Base-by-base conservation (phyloP, 2,329 filamentous ascomycete species). In the Sphaerulina musiva region DNA sequence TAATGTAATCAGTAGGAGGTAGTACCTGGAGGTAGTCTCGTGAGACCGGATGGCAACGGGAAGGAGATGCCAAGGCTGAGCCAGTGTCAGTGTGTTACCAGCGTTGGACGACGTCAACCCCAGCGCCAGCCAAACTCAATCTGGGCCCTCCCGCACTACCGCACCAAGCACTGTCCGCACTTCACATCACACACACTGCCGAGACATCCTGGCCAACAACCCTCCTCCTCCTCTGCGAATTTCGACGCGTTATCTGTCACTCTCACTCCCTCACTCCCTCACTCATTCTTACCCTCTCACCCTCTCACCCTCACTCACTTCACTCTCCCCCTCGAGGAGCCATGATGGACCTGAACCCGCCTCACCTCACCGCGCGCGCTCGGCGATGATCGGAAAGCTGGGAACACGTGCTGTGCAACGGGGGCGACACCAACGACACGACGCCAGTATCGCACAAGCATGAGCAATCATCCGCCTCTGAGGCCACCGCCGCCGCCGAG, bases 401-500 rank as follows among this genome's bases (percentile, higher is more conserved):
- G 5, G 1, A 38, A 38, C 34, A 38, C 34, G 34, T 7, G 34
- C 34, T 38, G 10, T n/a, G 12, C 34, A n/a, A 38, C 34, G 34
- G 34, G 12, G 8, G 5, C 34, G 34, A 38, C 34, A 38, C 34
- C 32, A 44, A 14, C 17, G 29, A 51, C 48, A 51, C 48, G 48
- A 29, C 31, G 42, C 44, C 38, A 45, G 42, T 10, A 45, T 6
- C 39, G 42, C 49, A 43, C 59, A 26, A 61, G 31, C 51, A 66
- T 66, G 64, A 60, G 55, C 57, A 64, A 64, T 49, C 56, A 62
- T 23, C 62, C 60, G 23, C 59, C 65, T 9, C 50, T 68, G 52
- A 59, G 62, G 49, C 66, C 66, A 12, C 66, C 66, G 34, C 66
- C 64, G 42, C 50, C 62, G 38, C 67, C 66, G 48, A 61, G 62